These are phyloP conservation scores for Nectriaceae sp. DNA, from an alignment of 2,329 filamentous ascomycete genomes.

Conservation along the genomic window DNA sequence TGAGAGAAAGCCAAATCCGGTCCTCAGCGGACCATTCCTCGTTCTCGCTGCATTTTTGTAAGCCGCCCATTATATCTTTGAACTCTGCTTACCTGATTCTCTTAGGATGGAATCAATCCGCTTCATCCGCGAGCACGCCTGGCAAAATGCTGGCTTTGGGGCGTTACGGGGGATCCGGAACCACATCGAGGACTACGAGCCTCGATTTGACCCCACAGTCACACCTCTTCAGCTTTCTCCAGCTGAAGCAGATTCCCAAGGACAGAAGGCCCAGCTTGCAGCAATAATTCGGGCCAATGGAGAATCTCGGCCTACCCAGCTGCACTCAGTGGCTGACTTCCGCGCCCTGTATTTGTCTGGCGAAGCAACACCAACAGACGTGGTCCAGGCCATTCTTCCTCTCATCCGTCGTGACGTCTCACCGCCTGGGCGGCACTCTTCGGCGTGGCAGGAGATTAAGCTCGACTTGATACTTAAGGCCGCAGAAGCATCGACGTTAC, in stretches of 20 bases:
- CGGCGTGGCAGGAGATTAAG: constrained; percentile 48
- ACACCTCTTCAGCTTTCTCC: constrained; percentile 44
- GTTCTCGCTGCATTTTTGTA: constrained; percentile 21
- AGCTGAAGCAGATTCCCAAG: constrained; percentile 38
- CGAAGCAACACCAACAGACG: constrained; percentile 47
- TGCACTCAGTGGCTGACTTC: constrained; percentile 47
- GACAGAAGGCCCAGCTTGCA: constrained; percentile 5
- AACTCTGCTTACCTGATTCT: too few relatives aligned
- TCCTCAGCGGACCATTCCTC: constrained; percentile 15
- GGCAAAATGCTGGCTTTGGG: constrained; percentile 65
- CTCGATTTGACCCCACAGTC: constrained; percentile 49
- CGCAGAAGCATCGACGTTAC: constrained; percentile 45
- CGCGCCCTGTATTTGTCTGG: constrained; percentile 46
- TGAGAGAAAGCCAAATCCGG: constrained; percentile 18
- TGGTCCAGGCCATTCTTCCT: constrained; percentile 46
- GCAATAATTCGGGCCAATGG: neutral
- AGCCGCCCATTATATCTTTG: too few relatives aligned
- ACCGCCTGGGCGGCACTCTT: constrained; percentile 41
- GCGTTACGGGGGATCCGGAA: constrained; percentile 55
- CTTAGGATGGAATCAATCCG: constrained; percentile 27
- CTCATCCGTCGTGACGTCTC: constrained; percentile 43
- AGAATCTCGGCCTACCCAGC: constrained; percentile 38
- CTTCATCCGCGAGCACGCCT: constrained; percentile 35
- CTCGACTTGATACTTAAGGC: constrained; percentile 43
- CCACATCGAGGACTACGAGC: constrained; percentile 52